Evolutionary conservation across 495 filamentous ascomycete genomes (phyloP), one percentile per base, ranked within the genome.

Genomic region (Neurospora sp.): DNA sequence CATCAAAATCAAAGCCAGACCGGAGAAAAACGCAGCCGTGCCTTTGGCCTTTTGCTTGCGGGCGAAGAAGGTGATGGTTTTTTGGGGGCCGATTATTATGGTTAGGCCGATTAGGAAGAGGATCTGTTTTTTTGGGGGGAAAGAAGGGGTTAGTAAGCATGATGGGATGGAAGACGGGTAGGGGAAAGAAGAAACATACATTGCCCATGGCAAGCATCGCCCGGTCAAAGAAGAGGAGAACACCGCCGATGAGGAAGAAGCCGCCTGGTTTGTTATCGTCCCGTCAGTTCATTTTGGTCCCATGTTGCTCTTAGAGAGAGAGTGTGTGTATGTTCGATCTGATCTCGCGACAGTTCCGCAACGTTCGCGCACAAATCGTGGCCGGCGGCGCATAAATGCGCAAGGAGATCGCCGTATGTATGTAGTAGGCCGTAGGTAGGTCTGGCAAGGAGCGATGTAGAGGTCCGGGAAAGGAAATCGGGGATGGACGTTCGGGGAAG

Each of bases 91-190:
- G 85, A 98, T 96, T 71, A 98, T 94, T 42, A 98, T 89, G 40
- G 94, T 96, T 5, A 99, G 87, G 81, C 96, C 96, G 86, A 97
- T 89, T 44, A 99, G 90, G 86, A 99, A 97, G 83, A 99, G 93
- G 83, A 99, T 96, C 91, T 94, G 74, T 42, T 44, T 2, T 6
- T 2, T 40, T 31, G 31, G 31, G 31, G 31, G 5, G 27, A 22
- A 31, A 12, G 68, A 9, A 14, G 68, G 3, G 40, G 6, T 68
- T 35, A 35, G 31, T 35, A 53, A 31, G 16, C 74, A 37, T 39
- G 10, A 12, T 40, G 39, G 41, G 72, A 59, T 44, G 73, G 74
- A 42, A 84, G 89, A 86, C 0, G 79, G 91, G 12, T 1, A 42
- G 40, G 92, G 77, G 88, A 89, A 37, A 6, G 35, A 37, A 37